Evolutionary conservation across 2,329 filamentous ascomycete species (phyloP).

Genomic region (Gnomoniopsis smithogilvyi): DNA sequence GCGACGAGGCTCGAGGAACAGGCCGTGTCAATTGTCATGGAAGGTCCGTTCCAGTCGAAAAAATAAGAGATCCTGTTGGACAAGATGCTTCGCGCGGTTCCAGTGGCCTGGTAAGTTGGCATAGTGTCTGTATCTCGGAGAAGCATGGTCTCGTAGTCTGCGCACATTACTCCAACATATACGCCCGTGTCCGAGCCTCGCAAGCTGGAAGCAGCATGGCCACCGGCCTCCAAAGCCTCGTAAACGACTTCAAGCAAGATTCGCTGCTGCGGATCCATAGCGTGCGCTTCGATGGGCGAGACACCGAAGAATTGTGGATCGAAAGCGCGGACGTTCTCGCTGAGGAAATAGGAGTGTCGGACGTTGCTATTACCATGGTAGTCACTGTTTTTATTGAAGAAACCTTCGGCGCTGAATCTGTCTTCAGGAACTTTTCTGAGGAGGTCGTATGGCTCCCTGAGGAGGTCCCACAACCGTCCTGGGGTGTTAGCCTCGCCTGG

Average conservation of each 20-base stretch:
- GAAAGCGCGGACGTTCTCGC: conserved; percentile 7
- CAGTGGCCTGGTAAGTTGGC: conserved; percentile 29
- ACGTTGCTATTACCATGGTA: conserved; percentile 24
- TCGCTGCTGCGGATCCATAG: conserved; percentile 18
- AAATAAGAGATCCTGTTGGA: conserved; percentile 37
- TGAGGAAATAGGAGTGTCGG: conserved; percentile 21
- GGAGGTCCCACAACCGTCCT: background rate
- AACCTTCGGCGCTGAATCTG: conserved; percentile 28
- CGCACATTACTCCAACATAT: conserved; percentile 24
- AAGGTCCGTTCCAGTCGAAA: conserved; percentile 20
- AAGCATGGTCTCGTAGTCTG: conserved; percentile 23
- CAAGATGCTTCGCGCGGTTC: conserved; percentile 27
- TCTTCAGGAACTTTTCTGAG: background rate
- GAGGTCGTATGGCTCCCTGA: conserved; percentile 11
- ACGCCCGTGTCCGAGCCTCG: conserved; percentile 26
- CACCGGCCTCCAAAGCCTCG: conserved; percentile 22
- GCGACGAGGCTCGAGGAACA: conserved; percentile 38
- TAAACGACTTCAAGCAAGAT: conserved; percentile 23
- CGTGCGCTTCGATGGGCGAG: conserved; percentile 20
- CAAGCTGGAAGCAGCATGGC: conserved; percentile 19
- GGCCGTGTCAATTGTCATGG: conserved; percentile 41
- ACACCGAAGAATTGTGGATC: conserved; percentile 28
- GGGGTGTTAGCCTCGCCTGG: background rate
- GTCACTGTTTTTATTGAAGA: conserved; percentile 28
- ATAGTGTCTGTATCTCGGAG: conserved; percentile 17